phyloP scores from a whole-genome alignment of 192 early-diverging fungal species.

The Mortierella hygrophila region DNA sequence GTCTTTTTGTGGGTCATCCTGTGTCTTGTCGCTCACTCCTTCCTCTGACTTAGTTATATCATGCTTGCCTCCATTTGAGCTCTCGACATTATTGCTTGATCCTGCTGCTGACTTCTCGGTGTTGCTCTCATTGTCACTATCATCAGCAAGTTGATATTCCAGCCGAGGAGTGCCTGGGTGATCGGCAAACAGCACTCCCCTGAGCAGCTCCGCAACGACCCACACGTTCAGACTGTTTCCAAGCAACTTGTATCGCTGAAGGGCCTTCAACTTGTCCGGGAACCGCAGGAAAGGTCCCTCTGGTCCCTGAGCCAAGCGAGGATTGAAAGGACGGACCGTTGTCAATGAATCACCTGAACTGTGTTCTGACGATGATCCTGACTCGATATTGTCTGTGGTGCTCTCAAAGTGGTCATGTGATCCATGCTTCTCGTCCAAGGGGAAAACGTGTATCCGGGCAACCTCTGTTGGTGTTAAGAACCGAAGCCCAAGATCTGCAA shows the following conservation, averaged over 20 bases:
- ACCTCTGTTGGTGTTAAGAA: conserved; percentile 89
- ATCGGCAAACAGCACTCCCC: conserved; percentile 71
- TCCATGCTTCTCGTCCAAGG: conserved; percentile 45
- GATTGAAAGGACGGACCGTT: conserved; percentile 19
- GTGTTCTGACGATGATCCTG: background rate
- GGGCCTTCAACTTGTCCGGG: conserved; percentile 68
- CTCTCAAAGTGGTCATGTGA: background rate
- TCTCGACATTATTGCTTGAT: background rate
- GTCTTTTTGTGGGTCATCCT: background rate
- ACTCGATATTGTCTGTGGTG: background rate
- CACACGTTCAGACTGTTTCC: conserved; percentile 91
- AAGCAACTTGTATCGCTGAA: conserved; percentile 82
- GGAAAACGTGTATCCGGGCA: conserved; percentile 86
- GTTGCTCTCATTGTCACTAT: background rate
- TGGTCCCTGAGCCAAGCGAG: conserved; percentile 29
- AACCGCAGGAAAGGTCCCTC: conserved; percentile 69
- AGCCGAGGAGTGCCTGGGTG: conserved; percentile 36
- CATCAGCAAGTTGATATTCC: background rate
- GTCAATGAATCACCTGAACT: conserved; percentile 6
- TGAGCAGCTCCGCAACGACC: conserved; percentile 83
- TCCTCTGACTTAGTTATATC: background rate
- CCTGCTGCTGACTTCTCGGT: background rate
- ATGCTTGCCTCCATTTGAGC: background rate
- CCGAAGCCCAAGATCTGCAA: conserved; percentile 79
- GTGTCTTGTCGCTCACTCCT: background rate